Evolutionary conservation across 2,329 filamentous ascomycete species (phyloP).

Genomic region (Podosphaera xanthii): DNA sequence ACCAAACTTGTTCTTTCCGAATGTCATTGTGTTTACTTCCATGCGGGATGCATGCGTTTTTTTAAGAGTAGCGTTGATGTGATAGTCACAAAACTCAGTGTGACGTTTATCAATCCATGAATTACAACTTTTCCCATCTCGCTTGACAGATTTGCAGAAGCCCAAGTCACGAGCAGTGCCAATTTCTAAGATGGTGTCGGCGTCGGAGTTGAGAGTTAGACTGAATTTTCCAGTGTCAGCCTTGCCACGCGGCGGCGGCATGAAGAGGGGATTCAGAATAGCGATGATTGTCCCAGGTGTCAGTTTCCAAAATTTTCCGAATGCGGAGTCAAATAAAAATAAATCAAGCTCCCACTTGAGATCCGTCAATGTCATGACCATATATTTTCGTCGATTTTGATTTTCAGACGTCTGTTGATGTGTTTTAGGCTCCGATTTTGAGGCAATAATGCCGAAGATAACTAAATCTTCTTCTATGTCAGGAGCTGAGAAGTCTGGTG

Average conservation of each 20-base stretch:
- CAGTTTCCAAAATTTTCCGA: slow-evolving; percentile 87
- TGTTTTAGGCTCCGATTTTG: slow-evolving; percentile 58
- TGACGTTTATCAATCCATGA: slow-evolving; percentile 74
- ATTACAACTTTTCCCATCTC: slow-evolving; percentile 60
- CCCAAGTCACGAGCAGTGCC: slow-evolving; percentile 67
- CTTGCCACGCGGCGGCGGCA: slow-evolving; percentile 60
- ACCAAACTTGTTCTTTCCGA: slow-evolving; percentile 14
- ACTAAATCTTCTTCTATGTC: slow-evolving; percentile 73
- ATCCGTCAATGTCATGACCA: slow-evolving; percentile 74
- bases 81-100: slow-evolving; percentile 81
- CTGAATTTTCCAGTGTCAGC: slow-evolving; percentile 67
- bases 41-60: slow-evolving; percentile 45
- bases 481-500: slow-evolving; percentile 61
- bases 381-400: slow-evolving; percentile 54
- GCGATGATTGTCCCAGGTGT: slow-evolving; percentile 76
- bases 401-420: slow-evolving; percentile 26
- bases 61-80: slow-evolving; percentile 60
- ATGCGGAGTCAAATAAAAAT: slow-evolving; percentile 77
- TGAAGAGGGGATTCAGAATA: slow-evolving; percentile 73
- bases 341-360: slow-evolving; percentile 78
- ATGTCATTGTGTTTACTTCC: slow-evolving; percentile 54
- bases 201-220: slow-evolving; percentile 62
- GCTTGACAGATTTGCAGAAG: slow-evolving; percentile 67
- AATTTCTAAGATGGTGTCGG: slow-evolving; percentile 76
- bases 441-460: slow-evolving; percentile 67